Evolutionary conservation across 768 basidiomycete species (phyloP).

Genomic region (Cyclocybe aegerita): DNA sequence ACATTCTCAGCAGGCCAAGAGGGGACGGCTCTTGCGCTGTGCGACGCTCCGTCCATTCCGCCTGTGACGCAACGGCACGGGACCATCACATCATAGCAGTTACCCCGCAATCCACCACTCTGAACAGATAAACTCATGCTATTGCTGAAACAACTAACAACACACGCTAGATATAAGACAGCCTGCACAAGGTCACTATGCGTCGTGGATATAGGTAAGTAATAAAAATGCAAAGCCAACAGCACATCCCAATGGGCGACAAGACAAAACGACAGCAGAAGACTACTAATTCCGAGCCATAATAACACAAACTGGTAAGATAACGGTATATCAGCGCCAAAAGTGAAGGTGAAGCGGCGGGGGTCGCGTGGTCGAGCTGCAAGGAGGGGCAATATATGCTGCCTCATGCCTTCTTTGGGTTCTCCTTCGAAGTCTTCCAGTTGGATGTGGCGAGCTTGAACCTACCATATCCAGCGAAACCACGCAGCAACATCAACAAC

Average conservation of each 20-base stretch:
- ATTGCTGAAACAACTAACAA: slow-evolving; percentile 11
- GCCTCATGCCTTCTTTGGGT: slow-evolving; percentile 42
- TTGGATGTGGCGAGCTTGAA: slow-evolving; percentile 75
- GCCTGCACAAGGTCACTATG: slow-evolving; percentile 12
- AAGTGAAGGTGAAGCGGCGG: slow-evolving; percentile 9
- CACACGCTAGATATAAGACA: slow-evolving; percentile 9
- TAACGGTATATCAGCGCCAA: slow-evolving; percentile 16
- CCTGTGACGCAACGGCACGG: slow-evolving; percentile 22
- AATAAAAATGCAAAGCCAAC: slow-evolving; percentile 23
- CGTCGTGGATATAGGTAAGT: slow-evolving; percentile 22
- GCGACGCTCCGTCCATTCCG: slow-evolving; percentile 16
- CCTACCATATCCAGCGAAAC: slow-evolving; percentile 29
- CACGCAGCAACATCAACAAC: slow-evolving; percentile 10
- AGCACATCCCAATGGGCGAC: slow-evolving; percentile 20
- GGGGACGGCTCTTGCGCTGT: slow-evolving; percentile 30
- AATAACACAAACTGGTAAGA: slow-evolving; percentile 27
- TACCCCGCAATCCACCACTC: slow-evolving; percentile 9
- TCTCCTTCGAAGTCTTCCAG: slow-evolving; percentile 77
- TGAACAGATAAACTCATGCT: slow-evolving; percentile 10
- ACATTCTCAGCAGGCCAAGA: slow-evolving; percentile 29
- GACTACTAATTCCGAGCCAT: slow-evolving; percentile 15
- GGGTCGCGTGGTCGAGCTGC: not conserved
- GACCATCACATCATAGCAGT: slow-evolving; percentile 16
- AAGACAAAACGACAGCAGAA: slow-evolving; percentile 20
- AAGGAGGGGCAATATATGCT: slow-evolving; percentile 2